Evolutionary conservation across 1,139 yeast genomes (phyloP), one percentile per base, ranked within the genome.

Genomic region (Geotrichum candidum): DNA sequence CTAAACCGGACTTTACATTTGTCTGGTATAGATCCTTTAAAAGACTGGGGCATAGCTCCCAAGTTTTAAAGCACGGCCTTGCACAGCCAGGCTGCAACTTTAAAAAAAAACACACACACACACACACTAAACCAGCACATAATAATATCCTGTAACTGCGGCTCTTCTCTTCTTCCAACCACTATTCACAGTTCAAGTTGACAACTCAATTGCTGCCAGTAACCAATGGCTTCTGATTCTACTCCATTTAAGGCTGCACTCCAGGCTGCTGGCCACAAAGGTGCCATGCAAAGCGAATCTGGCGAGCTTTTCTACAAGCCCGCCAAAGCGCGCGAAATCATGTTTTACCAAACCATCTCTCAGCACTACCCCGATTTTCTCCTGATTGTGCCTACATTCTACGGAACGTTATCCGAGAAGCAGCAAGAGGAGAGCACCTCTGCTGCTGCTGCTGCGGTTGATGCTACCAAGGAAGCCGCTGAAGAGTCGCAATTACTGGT

Each of bases 201-300:
- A 10, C 45, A 41, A 41, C 48, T 41, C 22, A 41, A 41, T 41
- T 41, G 22, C 22, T 41, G 22, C n/a, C 5, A 35, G 41, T 35
- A 35, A 13, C 5, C 9, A 35, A 41, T 41, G 48, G 18, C 23
- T 4, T 15, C 48, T 18, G 18, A 13, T 15, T n/a, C 48, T n/a
- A 41, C 22, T 41, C 48, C 56, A 41, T 41, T 60, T 29, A 58
- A 60, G 53, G 65, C 65, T 1, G 72, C 71, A 1, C 58, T 74
- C 22, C 82, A 82, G 71, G 98, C 96, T 2, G 99, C 98, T 0
- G 99, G 99, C 11, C 99, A 94, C 70, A 88, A 81, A 18, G 98
- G 97, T 0, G 82, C 88, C 13, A 70, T 90, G 65, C 82, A 82
- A 29, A 84, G 85, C 52, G 76, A 73, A 3, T 81, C 80, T 35